Conservation (phyloP, 2,329 filamentous ascomycete species). For the Ceratocystis smalleyi region DNA sequence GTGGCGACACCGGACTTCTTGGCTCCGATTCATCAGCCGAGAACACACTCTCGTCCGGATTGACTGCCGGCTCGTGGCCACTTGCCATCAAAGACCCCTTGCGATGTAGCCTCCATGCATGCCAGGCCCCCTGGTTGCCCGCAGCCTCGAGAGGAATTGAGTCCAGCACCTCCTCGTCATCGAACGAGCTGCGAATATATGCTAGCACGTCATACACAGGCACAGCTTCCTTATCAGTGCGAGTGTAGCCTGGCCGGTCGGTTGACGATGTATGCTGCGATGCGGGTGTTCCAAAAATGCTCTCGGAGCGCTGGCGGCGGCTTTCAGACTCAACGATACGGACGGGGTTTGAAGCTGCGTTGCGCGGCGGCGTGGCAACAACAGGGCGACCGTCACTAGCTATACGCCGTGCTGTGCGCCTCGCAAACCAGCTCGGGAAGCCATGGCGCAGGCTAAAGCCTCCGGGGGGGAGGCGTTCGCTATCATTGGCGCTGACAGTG, state of each 20-base stretch:
- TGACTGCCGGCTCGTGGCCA: conserved; percentile 17
- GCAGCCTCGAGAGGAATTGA: conserved; percentile 64
- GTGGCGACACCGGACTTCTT: not conserved
- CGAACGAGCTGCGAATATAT: conserved; percentile 73
- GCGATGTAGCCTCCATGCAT: conserved; percentile 72
- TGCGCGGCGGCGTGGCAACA: conserved; percentile 15
- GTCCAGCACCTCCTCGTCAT: conserved; percentile 62
- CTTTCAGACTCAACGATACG: conserved; percentile 7
- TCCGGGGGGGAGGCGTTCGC: conserved; percentile 69
- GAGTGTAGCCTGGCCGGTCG: conserved; percentile 27
- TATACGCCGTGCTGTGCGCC: conserved; percentile 34
- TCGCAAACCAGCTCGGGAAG: conserved; percentile 79
- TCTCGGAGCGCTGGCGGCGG: not conserved
- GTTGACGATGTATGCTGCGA: conserved; percentile 17
- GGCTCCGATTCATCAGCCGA: conserved; percentile 14
- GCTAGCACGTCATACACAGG: conserved; percentile 54
- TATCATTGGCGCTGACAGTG: conserved; percentile 68
- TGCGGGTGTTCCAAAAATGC: conserved; percentile 15
- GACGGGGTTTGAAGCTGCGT: not conserved
- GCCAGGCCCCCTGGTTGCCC: conserved; percentile 82
- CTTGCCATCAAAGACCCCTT: conserved; percentile 30
- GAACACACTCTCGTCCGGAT: conserved; percentile 8
- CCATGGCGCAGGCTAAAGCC: conserved; percentile 83
- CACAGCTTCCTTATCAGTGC: conserved; percentile 29
- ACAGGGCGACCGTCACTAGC: conserved; percentile 20